phyloP scores from a whole-genome alignment of 176 grass and related monocot species.

The Zoysia japonica region DNA sequence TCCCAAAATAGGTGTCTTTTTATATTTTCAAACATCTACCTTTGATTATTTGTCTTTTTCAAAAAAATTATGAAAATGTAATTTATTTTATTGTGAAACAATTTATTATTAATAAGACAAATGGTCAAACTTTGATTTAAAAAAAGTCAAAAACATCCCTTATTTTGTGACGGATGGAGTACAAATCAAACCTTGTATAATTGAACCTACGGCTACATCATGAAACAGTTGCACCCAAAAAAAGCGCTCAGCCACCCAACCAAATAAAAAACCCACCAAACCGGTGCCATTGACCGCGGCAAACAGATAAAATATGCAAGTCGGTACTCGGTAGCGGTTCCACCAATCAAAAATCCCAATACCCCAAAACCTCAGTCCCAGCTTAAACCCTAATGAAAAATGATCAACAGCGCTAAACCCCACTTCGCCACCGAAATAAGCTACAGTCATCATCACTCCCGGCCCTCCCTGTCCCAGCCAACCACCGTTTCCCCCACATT shows the following conservation, averaged over 20 bases:
- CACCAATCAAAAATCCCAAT: neutral
- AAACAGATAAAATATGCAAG: neutral
- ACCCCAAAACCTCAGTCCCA: neutral
- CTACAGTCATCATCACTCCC: neutral
- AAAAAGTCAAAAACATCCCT: too few relatives aligned
- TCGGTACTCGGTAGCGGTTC: neutral
- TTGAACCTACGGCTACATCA: neutral
- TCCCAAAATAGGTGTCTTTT: too few relatives aligned
- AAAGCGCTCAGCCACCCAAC: neutral
- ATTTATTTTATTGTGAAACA: too few relatives aligned
- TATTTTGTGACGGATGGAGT: too few relatives aligned
- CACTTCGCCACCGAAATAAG: neutral
- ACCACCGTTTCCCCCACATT: neutral
- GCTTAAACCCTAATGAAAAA: slow-evolving; percentile 44
- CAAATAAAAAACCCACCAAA: neutral
- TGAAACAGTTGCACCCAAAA: neutral
- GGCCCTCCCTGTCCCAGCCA: too few relatives aligned
- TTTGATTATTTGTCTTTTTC: too few relatives aligned
- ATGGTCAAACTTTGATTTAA: too few relatives aligned
- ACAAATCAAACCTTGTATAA: neutral
- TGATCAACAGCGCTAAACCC: slow-evolving; percentile 41
- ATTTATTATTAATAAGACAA: too few relatives aligned
- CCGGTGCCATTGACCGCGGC: neutral
- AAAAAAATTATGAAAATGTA: too few relatives aligned
- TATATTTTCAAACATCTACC: too few relatives aligned